A percentile compares a stretch with the other conserved stretches of the same genome.
Conservation (phyloP, 1,284 basidiomycete genomes). For the Entoloma clypeatum region DNA sequence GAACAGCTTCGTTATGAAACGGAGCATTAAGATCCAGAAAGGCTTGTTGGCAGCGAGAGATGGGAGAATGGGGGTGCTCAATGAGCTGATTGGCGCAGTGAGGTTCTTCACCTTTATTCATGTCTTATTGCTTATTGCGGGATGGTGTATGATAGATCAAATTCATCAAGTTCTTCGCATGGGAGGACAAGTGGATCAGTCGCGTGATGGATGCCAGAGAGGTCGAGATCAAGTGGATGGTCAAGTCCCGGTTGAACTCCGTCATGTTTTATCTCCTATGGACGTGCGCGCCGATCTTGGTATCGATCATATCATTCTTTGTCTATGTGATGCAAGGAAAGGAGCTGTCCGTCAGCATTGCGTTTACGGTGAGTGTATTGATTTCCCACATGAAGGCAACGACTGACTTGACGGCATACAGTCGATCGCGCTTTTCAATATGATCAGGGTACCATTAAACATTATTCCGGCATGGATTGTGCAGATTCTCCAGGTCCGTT, state of each 20-base stretch:
- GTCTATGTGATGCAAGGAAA: slow-evolving; percentile 61
- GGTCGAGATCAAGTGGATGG: slow-evolving; percentile 66
- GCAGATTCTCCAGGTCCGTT: slow-evolving; percentile 49
- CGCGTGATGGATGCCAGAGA: slow-evolving; percentile 54
- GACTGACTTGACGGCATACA: slow-evolving; percentile 23
- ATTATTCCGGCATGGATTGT: slow-evolving; percentile 68
- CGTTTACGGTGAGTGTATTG: slow-evolving; percentile 58
- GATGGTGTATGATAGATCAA: slow-evolving; percentile 45
- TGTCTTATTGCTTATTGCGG: too few species aligned
- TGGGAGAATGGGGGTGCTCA: slow-evolving; percentile 81
- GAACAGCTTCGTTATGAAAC: slow-evolving; percentile 60
- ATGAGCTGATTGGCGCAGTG: slow-evolving; percentile 77
- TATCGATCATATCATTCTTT: slow-evolving; percentile 68
- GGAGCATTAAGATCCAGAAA: slow-evolving; percentile 70
- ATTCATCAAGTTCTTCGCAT: slow-evolving; percentile 87
- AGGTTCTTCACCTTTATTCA: slow-evolving; percentile 16
- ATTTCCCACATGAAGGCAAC: slow-evolving; percentile 3
- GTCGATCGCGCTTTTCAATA: slow-evolving; percentile 68
- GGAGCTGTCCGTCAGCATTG: slow-evolving; percentile 59
- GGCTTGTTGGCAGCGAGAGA: slow-evolving; percentile 73
- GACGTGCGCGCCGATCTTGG: slow-evolving; percentile 61
- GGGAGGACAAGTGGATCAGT: slow-evolving; percentile 74
- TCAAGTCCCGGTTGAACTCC: slow-evolving; percentile 66
- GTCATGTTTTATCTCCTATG: slow-evolving; percentile 63
- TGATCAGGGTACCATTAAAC: slow-evolving; percentile 69